Percentiles rank a stretch among this genome's conserved stretches.
Evolutionary conservation across 331 rosid species (phyloP).

Genomic region (Malus hybrid): DNA sequence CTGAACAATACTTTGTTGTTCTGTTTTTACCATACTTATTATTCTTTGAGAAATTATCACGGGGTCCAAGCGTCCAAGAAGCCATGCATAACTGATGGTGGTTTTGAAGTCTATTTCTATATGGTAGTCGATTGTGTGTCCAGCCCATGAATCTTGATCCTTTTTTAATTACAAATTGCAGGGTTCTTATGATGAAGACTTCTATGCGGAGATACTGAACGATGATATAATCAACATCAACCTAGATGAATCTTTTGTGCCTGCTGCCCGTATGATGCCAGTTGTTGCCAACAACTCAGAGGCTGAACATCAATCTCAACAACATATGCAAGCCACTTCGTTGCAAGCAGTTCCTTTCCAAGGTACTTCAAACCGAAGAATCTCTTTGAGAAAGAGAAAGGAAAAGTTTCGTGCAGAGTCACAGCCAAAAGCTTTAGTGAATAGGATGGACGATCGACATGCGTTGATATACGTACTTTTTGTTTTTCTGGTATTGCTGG

Average conservation of each 20-base stretch:
- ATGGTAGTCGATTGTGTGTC: not conserved
- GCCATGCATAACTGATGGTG: no score
- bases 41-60: not conserved
- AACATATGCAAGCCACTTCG: not conserved
- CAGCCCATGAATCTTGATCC: not conserved
- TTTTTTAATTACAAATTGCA: slow-evolving; percentile 10
- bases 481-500: slow-evolving; percentile 14
- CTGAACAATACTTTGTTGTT: not conserved
- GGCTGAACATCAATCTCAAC: slow-evolving; percentile 20
- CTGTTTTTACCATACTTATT: not conserved
- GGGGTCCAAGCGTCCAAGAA: no score
- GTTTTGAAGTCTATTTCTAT: no score
- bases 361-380: slow-evolving; percentile 76
- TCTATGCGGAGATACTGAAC: slow-evolving; percentile 66
- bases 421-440: slow-evolving; percentile 3
- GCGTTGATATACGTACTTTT: not conserved
- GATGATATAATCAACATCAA: slow-evolving; percentile 63
- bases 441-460: not conserved
- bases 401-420: not conserved
- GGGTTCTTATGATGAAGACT: slow-evolving; percentile 64
- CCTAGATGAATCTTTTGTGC: slow-evolving; percentile 45
- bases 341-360: slow-evolving; percentile 21
- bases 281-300: not conserved
- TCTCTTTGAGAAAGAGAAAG: slow-evolving; percentile 25
- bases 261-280: not conserved